Percentiles rank a stretch among this genome's conserved stretches.
Evolutionary conservation across 2,329 filamentous ascomycete species (phyloP).

Genomic region (Cladosporium sphaerospermum): DNA sequence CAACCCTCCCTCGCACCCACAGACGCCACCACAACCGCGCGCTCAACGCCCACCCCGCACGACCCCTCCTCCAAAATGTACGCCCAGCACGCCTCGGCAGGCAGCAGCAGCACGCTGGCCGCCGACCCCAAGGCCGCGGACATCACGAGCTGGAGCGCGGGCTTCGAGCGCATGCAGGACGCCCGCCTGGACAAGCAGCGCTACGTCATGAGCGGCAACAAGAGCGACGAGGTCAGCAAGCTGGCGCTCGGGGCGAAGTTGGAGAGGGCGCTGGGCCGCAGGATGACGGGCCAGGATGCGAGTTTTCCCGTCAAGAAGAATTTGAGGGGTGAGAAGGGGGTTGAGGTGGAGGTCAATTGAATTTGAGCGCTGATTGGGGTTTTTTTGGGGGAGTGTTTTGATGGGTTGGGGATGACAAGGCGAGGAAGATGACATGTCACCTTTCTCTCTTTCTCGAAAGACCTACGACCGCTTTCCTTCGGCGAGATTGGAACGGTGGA

Average conservation of each 20-base stretch:
- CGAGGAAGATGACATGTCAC: too few species aligned
- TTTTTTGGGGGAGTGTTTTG: too few species aligned
- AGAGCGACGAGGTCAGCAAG: slow-evolving; percentile 76
- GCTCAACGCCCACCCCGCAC: slow-evolving; percentile 15
- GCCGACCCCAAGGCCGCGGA: slow-evolving; percentile 51
- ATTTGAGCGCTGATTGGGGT: neutral
- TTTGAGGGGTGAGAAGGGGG: slow-evolving; percentile 3
- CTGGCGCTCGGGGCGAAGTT: slow-evolving; percentile 85
- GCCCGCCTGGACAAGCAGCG: slow-evolving; percentile 77
- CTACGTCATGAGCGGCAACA: slow-evolving; percentile 70
- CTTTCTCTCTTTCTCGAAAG: too few species aligned
- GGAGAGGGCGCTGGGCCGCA: slow-evolving; percentile 75
- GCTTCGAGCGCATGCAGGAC: slow-evolving; percentile 83
- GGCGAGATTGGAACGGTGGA: too few species aligned
- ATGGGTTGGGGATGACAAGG: too few species aligned
- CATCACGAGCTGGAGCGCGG: slow-evolving; percentile 70
- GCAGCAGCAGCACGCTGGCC: slow-evolving; percentile 26
- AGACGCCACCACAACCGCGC: slow-evolving; percentile 23
- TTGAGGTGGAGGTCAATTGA: slow-evolving; percentile 10
- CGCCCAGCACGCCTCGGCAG: slow-evolving; percentile 12
- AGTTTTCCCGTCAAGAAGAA: slow-evolving; percentile 51
- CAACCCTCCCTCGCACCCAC: slow-evolving; percentile 45
- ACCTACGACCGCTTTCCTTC: too few species aligned
- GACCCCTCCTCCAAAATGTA: slow-evolving; percentile 19
- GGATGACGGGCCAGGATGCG: slow-evolving; percentile 85